These are phyloP conservation scores for Neurospora sp. DNA, from an alignment of 495 filamentous ascomycete species.

Conservation along the genomic window DNA sequence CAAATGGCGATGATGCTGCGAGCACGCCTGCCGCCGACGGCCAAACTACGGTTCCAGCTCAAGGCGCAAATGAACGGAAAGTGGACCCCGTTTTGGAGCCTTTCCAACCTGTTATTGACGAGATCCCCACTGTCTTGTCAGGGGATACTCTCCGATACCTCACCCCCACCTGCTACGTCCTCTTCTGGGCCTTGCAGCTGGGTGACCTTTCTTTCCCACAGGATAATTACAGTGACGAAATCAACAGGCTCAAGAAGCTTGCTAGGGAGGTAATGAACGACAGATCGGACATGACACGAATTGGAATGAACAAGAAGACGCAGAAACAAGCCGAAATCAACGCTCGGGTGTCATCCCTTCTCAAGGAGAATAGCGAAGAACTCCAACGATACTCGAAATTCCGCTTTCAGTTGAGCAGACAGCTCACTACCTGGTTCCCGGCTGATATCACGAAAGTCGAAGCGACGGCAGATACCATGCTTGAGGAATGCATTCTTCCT, in stretches of 20 bases:
- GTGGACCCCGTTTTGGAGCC: constrained; percentile 57
- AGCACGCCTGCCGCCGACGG: constrained; percentile 7
- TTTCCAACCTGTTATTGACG: constrained; percentile 62
- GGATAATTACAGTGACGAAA: constrained; percentile 64
- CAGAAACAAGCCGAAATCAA: constrained; percentile 60
- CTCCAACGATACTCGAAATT: constrained; percentile 54
- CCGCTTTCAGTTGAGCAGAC: constrained; percentile 54
- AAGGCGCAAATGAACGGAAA: constrained; percentile 22
- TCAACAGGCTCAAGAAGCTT: constrained; percentile 48
- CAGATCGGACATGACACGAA: constrained; percentile 56
- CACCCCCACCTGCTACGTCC: constrained; percentile 70
- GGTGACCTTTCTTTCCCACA: constrained; percentile 67
- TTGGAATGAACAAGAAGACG: constrained; percentile 53
- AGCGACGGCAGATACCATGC: constrained; percentile 57
- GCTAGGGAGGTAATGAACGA: constrained; percentile 55
- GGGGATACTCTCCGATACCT: constrained; percentile 53
- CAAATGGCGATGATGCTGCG: constrained; percentile 12
- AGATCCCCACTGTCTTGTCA: constrained; percentile 52
- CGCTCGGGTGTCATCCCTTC: constrained; percentile 52
- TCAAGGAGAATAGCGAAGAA: constrained; percentile 37
- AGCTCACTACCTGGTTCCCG: constrained; percentile 74
- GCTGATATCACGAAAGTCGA: constrained; percentile 51
- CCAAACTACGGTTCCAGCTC: constrained; percentile 2
- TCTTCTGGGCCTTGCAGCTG: constrained; percentile 86
- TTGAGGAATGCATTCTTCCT: constrained; percentile 86